phyloP scores from a whole-genome alignment of 106 monocot genomes.

The Vanilla planifolia region DNA sequence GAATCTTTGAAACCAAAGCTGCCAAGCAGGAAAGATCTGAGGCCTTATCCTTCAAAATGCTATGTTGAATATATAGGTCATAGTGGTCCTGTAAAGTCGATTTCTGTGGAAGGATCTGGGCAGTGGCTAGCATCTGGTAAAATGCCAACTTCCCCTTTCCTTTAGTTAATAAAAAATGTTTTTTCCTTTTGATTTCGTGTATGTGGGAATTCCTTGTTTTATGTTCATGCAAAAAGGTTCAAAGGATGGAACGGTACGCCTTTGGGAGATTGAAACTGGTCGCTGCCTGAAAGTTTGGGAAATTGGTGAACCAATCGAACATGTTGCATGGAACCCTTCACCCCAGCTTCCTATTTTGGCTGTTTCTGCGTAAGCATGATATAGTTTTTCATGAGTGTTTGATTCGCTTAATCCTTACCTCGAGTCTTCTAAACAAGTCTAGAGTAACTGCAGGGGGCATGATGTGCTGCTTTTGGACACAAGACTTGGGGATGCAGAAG shows the following conservation, averaged over 20 bases:
- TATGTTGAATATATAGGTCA: conserved; percentile 96
- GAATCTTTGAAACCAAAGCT: conserved; percentile 94
- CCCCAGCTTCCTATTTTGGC: conserved; percentile 71
- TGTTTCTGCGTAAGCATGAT: conserved; percentile 47
- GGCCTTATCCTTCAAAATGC: conserved; percentile 82
- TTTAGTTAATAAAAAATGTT: neutral
- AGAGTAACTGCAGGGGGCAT: conserved; percentile 49
- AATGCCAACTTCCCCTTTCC: conserved; percentile 6
- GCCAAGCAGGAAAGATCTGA: conserved; percentile 88
- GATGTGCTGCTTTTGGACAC: conserved; percentile 86
- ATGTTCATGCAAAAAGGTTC: conserved; percentile 51
- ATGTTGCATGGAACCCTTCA: conserved; percentile 91
- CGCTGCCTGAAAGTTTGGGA: conserved; percentile 84
- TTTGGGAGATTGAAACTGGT: conserved; percentile 93
- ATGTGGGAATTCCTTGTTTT: neutral
- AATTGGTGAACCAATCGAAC: conserved; percentile 62
- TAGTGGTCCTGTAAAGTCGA: conserved; percentile 60
- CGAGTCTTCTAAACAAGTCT: neutral
- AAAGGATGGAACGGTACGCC: conserved; percentile 75
- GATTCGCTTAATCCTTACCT: neutral
- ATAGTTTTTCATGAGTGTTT: neutral
- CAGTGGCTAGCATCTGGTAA: conserved; percentile 98
- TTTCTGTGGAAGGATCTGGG: conserved; percentile 68
- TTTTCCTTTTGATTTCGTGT: neutral
- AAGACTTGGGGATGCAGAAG: conserved; percentile 73